Evolutionary conservation across 2,329 filamentous ascomycete genomes (phyloP).

Genomic region (Scedosporium boydii): DNA sequence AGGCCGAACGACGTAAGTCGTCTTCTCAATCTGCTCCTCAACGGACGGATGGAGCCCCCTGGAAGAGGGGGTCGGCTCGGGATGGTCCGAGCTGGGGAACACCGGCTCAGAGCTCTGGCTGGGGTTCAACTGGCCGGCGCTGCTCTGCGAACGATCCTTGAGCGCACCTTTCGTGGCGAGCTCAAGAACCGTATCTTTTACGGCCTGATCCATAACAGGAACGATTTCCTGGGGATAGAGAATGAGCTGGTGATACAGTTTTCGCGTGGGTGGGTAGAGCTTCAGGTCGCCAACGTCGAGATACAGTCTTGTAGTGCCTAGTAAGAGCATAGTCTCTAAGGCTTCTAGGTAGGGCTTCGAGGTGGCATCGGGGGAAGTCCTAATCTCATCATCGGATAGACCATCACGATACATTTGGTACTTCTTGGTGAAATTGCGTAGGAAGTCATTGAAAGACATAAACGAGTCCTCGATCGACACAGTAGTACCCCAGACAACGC

Average conservation of each 20-base stretch:
- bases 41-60: conserved; percentile 46
- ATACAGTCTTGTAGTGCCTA: conserved; percentile 78
- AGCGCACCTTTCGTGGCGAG: conserved; percentile 73
- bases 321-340: conserved; percentile 81
- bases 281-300: conserved; percentile 84
- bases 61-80: conserved; percentile 32
- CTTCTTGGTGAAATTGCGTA: conserved; percentile 84
- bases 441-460: conserved; percentile 79
- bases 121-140: conserved; percentile 35
- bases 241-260: conserved; percentile 91
- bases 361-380: conserved; percentile 60
- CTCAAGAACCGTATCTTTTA: conserved; percentile 90
- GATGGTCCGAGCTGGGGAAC: conserved; percentile 70
- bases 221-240: conserved; percentile 95
- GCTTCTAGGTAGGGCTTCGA: conserved; percentile 77
- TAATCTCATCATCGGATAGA: conserved; percentile 65
- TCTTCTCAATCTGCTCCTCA: conserved; percentile 72
- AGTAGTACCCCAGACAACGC: conserved; percentile 94
- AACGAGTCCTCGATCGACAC: conserved; percentile 88
- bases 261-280: conserved; percentile 82
- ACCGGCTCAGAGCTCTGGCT: conserved; percentile 64
- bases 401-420: conserved; percentile 89
- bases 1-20: conserved; percentile 76
- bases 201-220: conserved; percentile 87
- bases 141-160: conserved; percentile 55